Evolutionary conservation across 1,284 basidiomycete species (phyloP), one percentile per base, ranked within the genome.

Genomic region (Singerocomus rubriflavus): DNA sequence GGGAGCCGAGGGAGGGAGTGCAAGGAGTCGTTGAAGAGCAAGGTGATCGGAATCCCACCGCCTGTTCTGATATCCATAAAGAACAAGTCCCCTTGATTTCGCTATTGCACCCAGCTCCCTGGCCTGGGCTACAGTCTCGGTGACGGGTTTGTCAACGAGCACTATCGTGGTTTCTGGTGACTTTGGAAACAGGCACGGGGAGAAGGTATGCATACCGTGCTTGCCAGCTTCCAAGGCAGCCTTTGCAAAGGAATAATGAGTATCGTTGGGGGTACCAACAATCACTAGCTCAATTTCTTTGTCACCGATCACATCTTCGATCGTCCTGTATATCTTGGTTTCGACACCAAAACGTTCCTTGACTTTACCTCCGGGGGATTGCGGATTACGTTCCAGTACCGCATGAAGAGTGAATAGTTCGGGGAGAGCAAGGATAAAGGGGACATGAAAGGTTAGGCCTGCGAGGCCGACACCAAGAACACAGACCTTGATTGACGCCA

Each of bases 1-100:
- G 4, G 77, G 71, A 13, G 80, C 75, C 4, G 73, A 68, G 8
- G 74, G 59, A 8, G 80, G 83, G 53, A 82, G 71, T 14, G 73
- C 69, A 35, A 94, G 66, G 21, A 94, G 74, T 47, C 79, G 74
- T 62, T 80, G 78, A 48, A 93, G 73, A 6, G 91, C 82, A 47
- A 92, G 72, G 70, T 87, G 93, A 64, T 95, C 92, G 2, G 84
- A 82, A 68, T 91, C 88, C 82, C 84, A 91, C 57, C 89, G 78
- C 45, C 89, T 76, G 69, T 93, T 94, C 67, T 94, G 91, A 70
- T 84, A 92, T 4, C 81, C 79, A 58, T 86, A 88, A 35, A 93
- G 70, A 30, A 92, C 76, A 38, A 88, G 73, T 29, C 77, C 74
- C 60, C 88, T 88, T 12, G 74, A 69, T 59, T 75, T 77, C 2